These are phyloP conservation scores for Galeopsis tetrahit DNA, from an alignment of 257 asterid genomes.

Conservation along the genomic window DNA sequence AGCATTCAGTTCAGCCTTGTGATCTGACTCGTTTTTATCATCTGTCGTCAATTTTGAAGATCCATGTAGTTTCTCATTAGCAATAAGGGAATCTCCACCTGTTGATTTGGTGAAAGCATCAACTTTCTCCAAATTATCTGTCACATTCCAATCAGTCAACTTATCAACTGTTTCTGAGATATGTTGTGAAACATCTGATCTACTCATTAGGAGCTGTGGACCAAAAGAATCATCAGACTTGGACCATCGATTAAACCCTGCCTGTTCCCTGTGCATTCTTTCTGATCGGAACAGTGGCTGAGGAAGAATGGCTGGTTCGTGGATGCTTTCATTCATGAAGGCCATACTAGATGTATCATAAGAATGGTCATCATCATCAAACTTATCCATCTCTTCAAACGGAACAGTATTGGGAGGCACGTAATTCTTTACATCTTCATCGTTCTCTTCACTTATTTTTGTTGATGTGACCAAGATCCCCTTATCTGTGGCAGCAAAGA, in stretches of 20 bases:
- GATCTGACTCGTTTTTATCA: constrained; percentile 46
- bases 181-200: constrained; percentile 64
- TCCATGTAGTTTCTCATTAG: constrained; percentile 43
- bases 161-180: constrained; percentile 54
- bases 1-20: constrained; percentile 45
- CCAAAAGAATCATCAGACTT: constrained; percentile 76
- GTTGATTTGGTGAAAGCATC: constrained; percentile 41
- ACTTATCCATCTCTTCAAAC: constrained; percentile 47
- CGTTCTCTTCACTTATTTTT: constrained; percentile 46
- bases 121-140: constrained; percentile 42
- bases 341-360: constrained; percentile 39
- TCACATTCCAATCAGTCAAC: constrained; percentile 44
- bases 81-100: constrained; percentile 31
- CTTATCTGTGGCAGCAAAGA: constrained; percentile 39
- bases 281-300: constrained; percentile 74
- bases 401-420: constrained; percentile 43
- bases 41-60: constrained; percentile 37
- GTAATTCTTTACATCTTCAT: constrained; percentile 41
- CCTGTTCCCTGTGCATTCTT: constrained; percentile 70
- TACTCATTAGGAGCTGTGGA: constrained; percentile 59
- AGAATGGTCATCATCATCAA: constrained; percentile 43
- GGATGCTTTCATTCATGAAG: constrained; percentile 45
- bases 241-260: constrained; percentile 67
- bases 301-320: constrained; percentile 59
- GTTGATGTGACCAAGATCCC: constrained; percentile 42